Percentiles rank a stretch among this genome's conserved stretches.
phyloP scores from a whole-genome alignment of 2,329 filamentous ascomycete species.

The Metarhizium album region DNA sequence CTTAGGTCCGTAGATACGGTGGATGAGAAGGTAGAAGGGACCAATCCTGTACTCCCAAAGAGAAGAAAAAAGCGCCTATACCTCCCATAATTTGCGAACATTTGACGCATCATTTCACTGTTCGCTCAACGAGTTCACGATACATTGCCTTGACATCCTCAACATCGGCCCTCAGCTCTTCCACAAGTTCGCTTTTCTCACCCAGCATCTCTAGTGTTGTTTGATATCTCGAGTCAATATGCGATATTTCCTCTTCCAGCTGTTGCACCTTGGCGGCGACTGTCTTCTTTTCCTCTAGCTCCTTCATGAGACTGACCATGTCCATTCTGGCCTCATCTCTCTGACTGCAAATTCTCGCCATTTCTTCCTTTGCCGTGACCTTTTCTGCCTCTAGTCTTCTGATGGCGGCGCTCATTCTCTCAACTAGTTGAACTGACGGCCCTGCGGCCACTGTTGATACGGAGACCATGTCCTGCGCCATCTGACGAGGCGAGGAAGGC shows the following conservation, averaged over 20 bases:
- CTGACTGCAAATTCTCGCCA: conserved; percentile 68
- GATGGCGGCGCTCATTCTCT: conserved; percentile 90
- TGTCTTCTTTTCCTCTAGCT: conserved; percentile 60
- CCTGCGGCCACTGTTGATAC: conserved; percentile 84
- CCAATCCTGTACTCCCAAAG: not conserved
- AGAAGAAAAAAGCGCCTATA: not conserved
- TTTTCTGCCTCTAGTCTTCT: conserved; percentile 87
- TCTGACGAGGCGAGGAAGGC: conserved; percentile 52
- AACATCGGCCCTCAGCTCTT: conserved; percentile 83
- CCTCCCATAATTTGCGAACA: not conserved
- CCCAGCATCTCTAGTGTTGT: conserved; percentile 90
- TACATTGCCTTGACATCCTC: conserved; percentile 94
- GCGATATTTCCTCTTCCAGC: conserved; percentile 57
- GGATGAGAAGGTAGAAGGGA: not conserved
- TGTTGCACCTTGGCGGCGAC: conserved; percentile 49
- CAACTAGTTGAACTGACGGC: conserved; percentile 87
- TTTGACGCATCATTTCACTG: conserved; percentile 46
- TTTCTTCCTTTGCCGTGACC: conserved; percentile 77
- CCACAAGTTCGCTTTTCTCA: conserved; percentile 91
- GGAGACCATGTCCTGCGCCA: conserved; percentile 75
- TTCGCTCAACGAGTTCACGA: conserved; percentile 79
- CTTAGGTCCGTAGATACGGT: conserved; percentile 21
- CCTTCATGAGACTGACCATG: conserved; percentile 82
- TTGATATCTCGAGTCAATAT: conserved; percentile 69
- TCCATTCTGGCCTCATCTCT: conserved; percentile 86